These are phyloP conservation scores for grape (Vitis vinifera) DNA, from an alignment of 164 flowering plant genomes.

Conservation along the genomic window DNA sequence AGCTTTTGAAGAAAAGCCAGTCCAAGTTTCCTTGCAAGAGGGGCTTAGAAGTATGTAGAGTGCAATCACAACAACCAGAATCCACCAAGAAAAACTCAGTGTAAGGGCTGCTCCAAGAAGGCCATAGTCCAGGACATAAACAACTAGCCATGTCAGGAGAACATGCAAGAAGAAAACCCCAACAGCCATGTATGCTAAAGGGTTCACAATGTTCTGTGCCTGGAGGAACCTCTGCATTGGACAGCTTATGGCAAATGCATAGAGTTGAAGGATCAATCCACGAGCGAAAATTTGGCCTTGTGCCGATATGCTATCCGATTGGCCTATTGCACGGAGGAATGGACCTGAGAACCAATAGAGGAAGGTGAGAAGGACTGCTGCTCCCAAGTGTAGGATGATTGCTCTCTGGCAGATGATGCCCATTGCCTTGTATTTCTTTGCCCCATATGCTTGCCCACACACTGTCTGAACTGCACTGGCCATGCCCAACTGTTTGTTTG, in stretches of 20 bases:
- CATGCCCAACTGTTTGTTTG: conserved; percentile 66
- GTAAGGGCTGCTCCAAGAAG: conserved; percentile 74
- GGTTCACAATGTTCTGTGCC: conserved; percentile 80
- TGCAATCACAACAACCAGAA: conserved; percentile 44
- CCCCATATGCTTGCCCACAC: conserved; percentile 84
- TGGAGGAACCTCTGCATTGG: conserved; percentile 86
- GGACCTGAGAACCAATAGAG: conserved; percentile 67
- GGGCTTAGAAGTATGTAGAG: conserved; percentile 63
- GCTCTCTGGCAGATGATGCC: conserved; percentile 80
- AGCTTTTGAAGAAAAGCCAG: conserved; percentile 64
- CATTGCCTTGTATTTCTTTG: conserved; percentile 47
- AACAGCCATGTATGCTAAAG: conserved; percentile 66
- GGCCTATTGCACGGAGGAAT: conserved; percentile 56
- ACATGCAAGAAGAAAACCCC: conserved; percentile 57
- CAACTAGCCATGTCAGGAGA: conserved; percentile 55
- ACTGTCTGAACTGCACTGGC: conserved; percentile 88
- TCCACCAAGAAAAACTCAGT: conserved; percentile 81
- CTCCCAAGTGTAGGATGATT: conserved; percentile 58
- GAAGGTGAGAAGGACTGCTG: conserved; percentile 60
- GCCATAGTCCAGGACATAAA: conserved; percentile 54
- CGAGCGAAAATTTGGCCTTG: conserved; percentile 67
- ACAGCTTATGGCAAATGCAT: conserved; percentile 66
- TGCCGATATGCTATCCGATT: conserved; percentile 43
- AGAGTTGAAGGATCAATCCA: conserved; percentile 69
- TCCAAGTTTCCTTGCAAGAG: conserved; percentile 64